Evolutionary conservation across 2,329 filamentous ascomycete species (phyloP).

Genomic region (Verticillium nubilum): DNA sequence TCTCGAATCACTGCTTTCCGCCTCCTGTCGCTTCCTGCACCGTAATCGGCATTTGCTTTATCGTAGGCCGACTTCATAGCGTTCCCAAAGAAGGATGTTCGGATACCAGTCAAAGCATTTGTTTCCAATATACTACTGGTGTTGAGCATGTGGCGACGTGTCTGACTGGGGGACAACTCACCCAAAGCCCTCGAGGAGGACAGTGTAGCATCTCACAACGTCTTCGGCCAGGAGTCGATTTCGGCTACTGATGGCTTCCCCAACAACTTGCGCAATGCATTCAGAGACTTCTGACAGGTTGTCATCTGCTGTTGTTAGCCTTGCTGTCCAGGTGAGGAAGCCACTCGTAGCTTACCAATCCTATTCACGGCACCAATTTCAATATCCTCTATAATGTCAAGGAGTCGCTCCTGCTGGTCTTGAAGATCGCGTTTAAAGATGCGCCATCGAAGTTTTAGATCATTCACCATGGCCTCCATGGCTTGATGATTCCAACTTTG

Average conservation of each 20-base stretch:
- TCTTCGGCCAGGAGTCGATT: not conserved
- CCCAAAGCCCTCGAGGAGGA: not conserved
- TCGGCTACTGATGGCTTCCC: not conserved
- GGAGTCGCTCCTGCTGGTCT: constrained; percentile 18
- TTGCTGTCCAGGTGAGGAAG: not conserved
- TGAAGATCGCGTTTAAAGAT: not conserved
- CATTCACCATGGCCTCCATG: constrained; percentile 26
- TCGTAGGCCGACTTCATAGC: constrained; percentile 29
- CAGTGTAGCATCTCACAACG: not conserved
- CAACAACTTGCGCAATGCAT: not conserved
- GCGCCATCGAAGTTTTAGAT: constrained; percentile 27
- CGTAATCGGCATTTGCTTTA: constrained; percentile 22
- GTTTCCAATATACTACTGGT: constrained; percentile 23
- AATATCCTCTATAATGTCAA: constrained; percentile 18
- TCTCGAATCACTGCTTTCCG: constrained; percentile 27
- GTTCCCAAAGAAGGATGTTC: constrained; percentile 29
- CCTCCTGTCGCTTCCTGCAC: constrained; percentile 27
- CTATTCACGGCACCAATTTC: constrained; percentile 10
- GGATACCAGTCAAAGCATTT: constrained; percentile 26
- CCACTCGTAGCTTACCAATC: not conserved
- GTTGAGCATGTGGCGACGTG: constrained; percentile 8
- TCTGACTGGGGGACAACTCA: not conserved
- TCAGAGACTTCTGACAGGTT: not conserved
- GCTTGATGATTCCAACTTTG: constrained; percentile 42
- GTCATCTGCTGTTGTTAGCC: not conserved